Percentiles rank a stretch among this genome's conserved stretches.
phyloP scores from a whole-genome alignment of 2,329 filamentous ascomycete species.

The Cercospora zeae-maydis region DNA sequence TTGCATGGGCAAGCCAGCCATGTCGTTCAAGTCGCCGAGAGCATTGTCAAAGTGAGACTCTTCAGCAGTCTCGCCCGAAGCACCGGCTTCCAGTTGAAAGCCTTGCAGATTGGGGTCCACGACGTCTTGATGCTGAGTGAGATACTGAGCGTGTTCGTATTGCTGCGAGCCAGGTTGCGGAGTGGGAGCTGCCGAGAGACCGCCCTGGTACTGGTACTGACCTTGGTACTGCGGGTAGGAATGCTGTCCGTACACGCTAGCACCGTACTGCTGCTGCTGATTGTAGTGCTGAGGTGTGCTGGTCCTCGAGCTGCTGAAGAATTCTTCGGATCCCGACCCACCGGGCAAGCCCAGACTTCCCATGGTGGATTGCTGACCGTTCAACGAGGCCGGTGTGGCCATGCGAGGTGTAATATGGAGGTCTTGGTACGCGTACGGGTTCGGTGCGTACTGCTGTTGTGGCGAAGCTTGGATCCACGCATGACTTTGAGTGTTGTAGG shows the following conservation, averaged over 20 bases:
- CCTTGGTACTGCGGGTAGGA: constrained; percentile 29
- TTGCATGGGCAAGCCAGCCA: constrained; percentile 23
- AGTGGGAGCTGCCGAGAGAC: constrained; percentile 15
- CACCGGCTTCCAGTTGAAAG: constrained; percentile 20
- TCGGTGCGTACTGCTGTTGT: constrained; percentile 24
- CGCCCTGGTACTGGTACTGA: constrained; percentile 22
- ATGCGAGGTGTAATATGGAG: constrained; percentile 26
- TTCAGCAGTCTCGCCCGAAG: constrained; percentile 9
- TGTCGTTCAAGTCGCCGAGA: constrained; percentile 28
- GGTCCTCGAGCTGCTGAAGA: constrained; percentile 31
- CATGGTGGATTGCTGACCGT: constrained; percentile 27
- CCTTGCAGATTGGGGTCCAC: constrained; percentile 33
- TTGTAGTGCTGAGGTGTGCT: constrained; percentile 33
- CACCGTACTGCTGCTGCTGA: constrained; percentile 5
- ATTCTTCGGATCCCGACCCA: constrained; percentile 29
- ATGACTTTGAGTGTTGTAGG: constrained; percentile 32
- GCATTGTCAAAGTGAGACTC: constrained; percentile 33
- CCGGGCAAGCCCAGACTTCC: constrained; percentile 36
- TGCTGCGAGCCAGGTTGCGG: constrained; percentile 25
- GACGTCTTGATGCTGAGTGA: constrained; percentile 32
- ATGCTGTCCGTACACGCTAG: constrained; percentile 24
- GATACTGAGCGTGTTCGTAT: constrained; percentile 34
- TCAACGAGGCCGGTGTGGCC: constrained; percentile 28
- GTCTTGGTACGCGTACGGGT: constrained; percentile 30
- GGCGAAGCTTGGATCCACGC: constrained; percentile 28